A percentile compares a stretch with the other conserved stretches of the same genome.
Evolutionary conservation across 2,329 filamentous ascomycete genomes (phyloP).

Genomic region (Fusarium pseudoanthophilum): DNA sequence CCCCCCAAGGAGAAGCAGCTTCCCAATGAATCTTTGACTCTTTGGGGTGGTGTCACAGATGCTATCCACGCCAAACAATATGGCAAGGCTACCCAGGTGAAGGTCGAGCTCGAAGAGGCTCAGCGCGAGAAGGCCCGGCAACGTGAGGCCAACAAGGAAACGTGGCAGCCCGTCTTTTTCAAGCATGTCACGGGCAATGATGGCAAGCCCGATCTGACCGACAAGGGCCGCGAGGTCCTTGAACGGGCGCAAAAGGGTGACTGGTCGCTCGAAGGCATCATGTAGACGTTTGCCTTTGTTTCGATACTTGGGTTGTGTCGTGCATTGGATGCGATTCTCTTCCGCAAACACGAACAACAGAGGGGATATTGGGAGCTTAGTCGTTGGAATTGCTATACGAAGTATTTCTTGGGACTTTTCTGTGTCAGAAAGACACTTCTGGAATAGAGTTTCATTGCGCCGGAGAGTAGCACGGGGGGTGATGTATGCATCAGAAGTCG

Average conservation of each 20-base stretch:
- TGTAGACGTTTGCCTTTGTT: slow-evolving; percentile 16
- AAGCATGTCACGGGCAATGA: slow-evolving; percentile 66
- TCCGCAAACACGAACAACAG: background rate
- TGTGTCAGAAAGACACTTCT: slow-evolving; percentile 42
- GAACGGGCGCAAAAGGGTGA: slow-evolving; percentile 64
- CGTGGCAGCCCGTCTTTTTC: slow-evolving; percentile 93
- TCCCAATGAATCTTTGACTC: slow-evolving; percentile 86
- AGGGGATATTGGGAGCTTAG: slow-evolving; percentile 2
- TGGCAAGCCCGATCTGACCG: slow-evolving; percentile 65
- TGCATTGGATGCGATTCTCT: background rate
- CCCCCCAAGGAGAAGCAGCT: slow-evolving; percentile 84
- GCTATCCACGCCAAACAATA: slow-evolving; percentile 88
- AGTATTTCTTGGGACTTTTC: slow-evolving; percentile 23
- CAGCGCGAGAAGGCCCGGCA: slow-evolving; percentile 88
- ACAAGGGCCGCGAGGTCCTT: slow-evolving; percentile 62
- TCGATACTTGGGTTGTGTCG: background rate
- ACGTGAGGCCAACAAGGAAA: slow-evolving; percentile 73
- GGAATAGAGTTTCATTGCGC: slow-evolving; percentile 44
- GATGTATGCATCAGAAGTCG: slow-evolving; percentile 4
- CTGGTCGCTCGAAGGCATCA: slow-evolving; percentile 61
- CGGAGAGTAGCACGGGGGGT: slow-evolving; percentile 17
- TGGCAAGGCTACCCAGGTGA: slow-evolving; percentile 83
- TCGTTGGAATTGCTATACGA: slow-evolving; percentile 36
- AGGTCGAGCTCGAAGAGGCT: slow-evolving; percentile 90
- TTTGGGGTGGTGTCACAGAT: slow-evolving; percentile 89